Evolutionary conservation across 352 stramenopile genomes (phyloP), one percentile per base, ranked within the genome.

Genomic region (Pythium biforme): DNA sequence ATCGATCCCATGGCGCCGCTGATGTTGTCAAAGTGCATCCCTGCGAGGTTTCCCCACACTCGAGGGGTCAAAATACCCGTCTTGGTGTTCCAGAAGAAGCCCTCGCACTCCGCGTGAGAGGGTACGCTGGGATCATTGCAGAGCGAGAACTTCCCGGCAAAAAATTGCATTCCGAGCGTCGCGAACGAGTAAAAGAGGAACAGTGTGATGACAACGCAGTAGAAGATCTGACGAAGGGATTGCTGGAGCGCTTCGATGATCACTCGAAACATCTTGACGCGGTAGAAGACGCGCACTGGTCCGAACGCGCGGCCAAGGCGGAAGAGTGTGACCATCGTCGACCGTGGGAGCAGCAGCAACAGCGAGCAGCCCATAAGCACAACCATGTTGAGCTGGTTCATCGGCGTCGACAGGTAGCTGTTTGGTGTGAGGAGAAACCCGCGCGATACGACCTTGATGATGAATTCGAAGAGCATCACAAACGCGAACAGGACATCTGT

Each of bases 141-240:
- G 31, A 88, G 81, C 12, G 84, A 79, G 33, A 95, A 92, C 25
- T 88, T 81, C 1, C 84, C 84, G 4, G 74, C 81, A 41, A 94
- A 95, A 33, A 90, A 86, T 55, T 95, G 81, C 86, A 94, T 93
- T 1, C 85, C 85, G 4, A 96, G 63, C n/a, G 83, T 90, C 8
- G 84, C 87, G 62, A 93, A 93, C 3, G 81, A 88, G 64, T 92
- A 92, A 43, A 96, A 94, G 6, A 92, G 61, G 45, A 94, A 92
- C 11, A 89, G 54, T 27, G 80, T 82, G 23, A 96, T 76, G 27
- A 95, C 61, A 20, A 93, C 75, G 43, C 84, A 92, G 65, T 88
- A 96, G 37, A 89, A 81, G n/a, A 96, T 86, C 46, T 89, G 86
- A 10, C 72, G 74, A 0, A 80, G 70, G 12, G 87, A 94, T 29